Conservation (phyloP, 73 alveolate species). For the Blepharisma stoltei region DNA sequence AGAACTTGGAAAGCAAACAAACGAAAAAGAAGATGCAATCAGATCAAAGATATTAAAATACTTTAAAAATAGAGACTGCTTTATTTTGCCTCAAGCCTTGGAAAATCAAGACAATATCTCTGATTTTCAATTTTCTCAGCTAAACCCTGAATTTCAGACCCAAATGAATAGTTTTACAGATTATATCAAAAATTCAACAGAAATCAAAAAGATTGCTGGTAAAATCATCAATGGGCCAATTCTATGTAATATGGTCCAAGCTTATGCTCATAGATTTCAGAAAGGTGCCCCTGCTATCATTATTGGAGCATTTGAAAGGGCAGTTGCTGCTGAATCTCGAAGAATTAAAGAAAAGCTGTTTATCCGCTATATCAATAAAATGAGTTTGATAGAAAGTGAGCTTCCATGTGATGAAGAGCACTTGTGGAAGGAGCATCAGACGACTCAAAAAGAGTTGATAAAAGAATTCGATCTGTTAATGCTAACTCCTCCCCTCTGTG, state of each 20-base stretch:
- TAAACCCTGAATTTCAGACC: neutral
- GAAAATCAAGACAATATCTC: neutral
- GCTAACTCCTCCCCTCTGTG: no score
- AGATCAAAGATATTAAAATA: neutral
- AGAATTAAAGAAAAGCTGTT: neutral
- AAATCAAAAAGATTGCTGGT: neutral
- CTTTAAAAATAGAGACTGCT: neutral
- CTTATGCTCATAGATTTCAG: neutral
- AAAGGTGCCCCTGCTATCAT: neutral
- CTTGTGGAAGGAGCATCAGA: slow-evolving; percentile 5
- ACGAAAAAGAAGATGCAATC: neutral
- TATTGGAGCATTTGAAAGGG: neutral
- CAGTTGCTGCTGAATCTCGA: slow-evolving; percentile 16
- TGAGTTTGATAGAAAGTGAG: slow-evolving; percentile 1
- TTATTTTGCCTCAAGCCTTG: neutral
- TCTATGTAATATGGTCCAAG: slow-evolving; percentile 13
- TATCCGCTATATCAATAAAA: neutral
- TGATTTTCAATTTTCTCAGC: neutral
- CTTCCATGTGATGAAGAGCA: neutral
- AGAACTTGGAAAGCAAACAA: neutral
- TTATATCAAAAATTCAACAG: neutral
- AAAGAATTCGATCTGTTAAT: neutral
- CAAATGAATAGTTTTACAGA: no score
- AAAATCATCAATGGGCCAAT: neutral
- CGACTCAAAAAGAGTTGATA: neutral